Conservation (phyloP, 345 rosid species). For the Eucalyptus sp. region DNA sequence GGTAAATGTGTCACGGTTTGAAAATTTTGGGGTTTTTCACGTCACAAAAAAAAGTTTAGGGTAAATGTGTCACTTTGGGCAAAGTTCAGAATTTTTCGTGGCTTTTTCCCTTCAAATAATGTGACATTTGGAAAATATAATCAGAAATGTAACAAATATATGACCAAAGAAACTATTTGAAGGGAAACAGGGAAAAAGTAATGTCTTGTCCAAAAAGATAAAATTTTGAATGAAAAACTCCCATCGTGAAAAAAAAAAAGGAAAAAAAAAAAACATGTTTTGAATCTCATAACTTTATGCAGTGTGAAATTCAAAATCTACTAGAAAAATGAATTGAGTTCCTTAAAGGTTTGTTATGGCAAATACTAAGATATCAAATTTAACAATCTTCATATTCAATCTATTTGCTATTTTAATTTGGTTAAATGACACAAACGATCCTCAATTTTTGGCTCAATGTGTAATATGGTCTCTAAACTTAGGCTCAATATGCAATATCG, state of each 20-base stretch:
- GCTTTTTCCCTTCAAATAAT: not conserved
- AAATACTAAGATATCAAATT: not conserved
- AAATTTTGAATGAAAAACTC: not conserved
- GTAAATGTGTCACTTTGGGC: too few species aligned
- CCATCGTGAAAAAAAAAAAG: accelerated
- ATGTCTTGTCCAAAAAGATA: not conserved
- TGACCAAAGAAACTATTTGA: not conserved
- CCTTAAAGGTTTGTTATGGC: not conserved
- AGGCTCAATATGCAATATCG: accelerated
- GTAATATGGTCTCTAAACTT: accelerated
- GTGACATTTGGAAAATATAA: not conserved
- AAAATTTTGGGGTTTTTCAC: too few species aligned
- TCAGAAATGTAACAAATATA: not conserved
- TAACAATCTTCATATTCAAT: too few species aligned
- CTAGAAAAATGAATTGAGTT: not conserved
- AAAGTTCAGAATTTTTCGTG: too few species aligned
- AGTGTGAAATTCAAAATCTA: not conserved
- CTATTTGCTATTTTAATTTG: not conserved
- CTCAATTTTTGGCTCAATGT: accelerated
- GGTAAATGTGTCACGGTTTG: too few species aligned
- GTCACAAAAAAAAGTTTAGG: too few species aligned
- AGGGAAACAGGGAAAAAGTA: not conserved
- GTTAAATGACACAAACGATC: accelerated
- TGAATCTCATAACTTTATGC: not conserved
- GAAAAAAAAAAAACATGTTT: too few species aligned